These are phyloP conservation scores for Pseudevernia furfuracea DNA, from an alignment of 495 filamentous ascomycete species.

Conservation along the genomic window DNA sequence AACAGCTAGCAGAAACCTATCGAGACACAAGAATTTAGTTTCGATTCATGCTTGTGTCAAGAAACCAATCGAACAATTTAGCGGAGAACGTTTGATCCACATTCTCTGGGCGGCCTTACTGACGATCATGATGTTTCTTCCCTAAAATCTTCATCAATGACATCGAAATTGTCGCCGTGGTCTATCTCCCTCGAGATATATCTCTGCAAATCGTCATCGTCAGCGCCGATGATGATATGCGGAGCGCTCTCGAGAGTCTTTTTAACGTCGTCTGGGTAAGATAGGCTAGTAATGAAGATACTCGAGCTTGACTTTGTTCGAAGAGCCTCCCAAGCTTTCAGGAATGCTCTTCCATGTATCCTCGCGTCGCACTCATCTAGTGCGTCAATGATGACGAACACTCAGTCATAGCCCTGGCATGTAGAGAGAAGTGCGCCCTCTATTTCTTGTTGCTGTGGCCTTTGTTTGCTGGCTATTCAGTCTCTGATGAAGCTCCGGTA, in stretches of 20 bases:
- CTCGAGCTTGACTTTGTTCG: not conserved
- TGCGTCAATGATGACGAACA: conserved; percentile 12
- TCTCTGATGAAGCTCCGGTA: conserved; percentile 5
- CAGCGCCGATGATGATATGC: conserved; percentile 14
- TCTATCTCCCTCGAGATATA: conserved; percentile 6
- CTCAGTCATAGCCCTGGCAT: conserved; percentile 1
- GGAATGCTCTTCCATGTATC: conserved; percentile 15
- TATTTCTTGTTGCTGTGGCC: not conserved
- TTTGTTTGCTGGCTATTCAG: not conserved
- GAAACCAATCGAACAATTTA: not conserved
- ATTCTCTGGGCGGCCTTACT: conserved; percentile 5
- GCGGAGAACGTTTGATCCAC: not conserved
- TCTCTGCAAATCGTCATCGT: conserved; percentile 1
- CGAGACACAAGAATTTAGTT: too few relatives aligned
- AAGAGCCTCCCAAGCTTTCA: conserved; percentile 16
- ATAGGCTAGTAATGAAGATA: conserved; percentile 29
- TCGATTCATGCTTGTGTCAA: not conserved
- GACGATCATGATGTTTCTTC: not conserved
- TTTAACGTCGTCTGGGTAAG: conserved; percentile 21
- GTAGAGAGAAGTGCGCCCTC: not conserved
- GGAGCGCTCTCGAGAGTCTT: conserved; percentile 15
- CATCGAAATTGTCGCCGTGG: not conserved
- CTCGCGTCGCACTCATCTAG: conserved; percentile 30
- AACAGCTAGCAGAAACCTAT: conserved; percentile 46
- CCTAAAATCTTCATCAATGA: not conserved